Evolutionary conservation across 257 asterid species (phyloP), one percentile per base, ranked within the genome.

Genomic region (Solanum bulbocastanum): DNA sequence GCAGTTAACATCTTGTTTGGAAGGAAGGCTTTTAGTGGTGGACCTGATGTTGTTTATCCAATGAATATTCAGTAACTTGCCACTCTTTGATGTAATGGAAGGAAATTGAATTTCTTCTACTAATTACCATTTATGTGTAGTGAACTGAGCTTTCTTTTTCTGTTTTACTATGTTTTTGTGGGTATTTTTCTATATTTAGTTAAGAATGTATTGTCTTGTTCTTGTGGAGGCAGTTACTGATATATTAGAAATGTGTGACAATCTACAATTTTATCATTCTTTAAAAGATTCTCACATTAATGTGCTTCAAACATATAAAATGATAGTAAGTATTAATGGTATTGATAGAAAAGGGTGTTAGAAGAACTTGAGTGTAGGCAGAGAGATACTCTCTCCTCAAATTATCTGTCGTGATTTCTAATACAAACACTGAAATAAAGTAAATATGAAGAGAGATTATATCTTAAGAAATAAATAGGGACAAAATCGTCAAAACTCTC

Each of bases 1-100:
- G 90, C 90, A 23, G 90, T 88, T 1, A 88, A 88, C 56, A 18
- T 88, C 78, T 35, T 88, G 71, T 86, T 88, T 35, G 90, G 88
- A 44, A 88, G 82, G 30, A 84, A 40, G 22, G 88, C 90, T 42
- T 88, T 73, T 60, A 58, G 4, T 44, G 90, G 88, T 58, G 82
- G 86, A 14, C 52, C 83, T 30, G 40, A 85, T 78, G 60, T 65
- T 30, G 83, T 86, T 49, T 88, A 85, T 85, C 90, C 90, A 16
- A 9, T 85, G 16, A 88, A 73, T 69, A 85, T 88, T 23, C 81
- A 84, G 42, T 86, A 88, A 74, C 90, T 88, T 85, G 88, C 86
- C 83, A 60, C 30, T 62, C 52, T 87, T 39, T 78, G 9, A 76
- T 75, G 9, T 1, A 0, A 39, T 76, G 39, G 39, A 44, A 79